Base-by-base conservation (phyloP, 495 filamentous ascomycete genomes). In the Penicillium paxilli region DNA sequence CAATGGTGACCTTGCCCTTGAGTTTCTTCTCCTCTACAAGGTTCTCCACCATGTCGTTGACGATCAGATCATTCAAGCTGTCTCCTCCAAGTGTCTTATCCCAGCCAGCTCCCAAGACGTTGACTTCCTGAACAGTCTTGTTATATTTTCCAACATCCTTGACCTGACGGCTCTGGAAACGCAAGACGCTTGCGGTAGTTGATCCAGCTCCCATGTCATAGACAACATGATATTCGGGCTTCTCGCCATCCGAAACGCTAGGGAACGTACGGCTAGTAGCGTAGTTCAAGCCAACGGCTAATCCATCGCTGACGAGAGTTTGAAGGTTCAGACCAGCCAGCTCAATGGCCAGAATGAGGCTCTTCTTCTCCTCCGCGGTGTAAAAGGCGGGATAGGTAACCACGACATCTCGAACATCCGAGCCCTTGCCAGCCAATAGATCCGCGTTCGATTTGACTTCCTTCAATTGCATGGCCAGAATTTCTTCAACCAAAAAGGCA, bases 141-240 rank as follows among this genome's bases (percentile, higher is more conserved):
- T 96, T 99, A 80, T 83, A 95, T 60, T 86, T 88, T 40, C 94
- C 92, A 52, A 95, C 74, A 64, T 96, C 92, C 77, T 97, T 99
- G 44, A 98, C 89, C 5, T 80, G 87, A 58, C 84, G 84, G 63
- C 88, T 89, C 67, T 96, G 92, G 76, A 98, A 96, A 60, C 83
- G 87, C 66, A 99, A 65, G 16, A 99, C 78, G 7, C 92, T 95
- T n/a, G 93, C 94, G 52, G 91, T 96, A 14, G 95, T 90, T n/a
- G 91, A 96, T 8, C 94, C 94, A 62, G 94, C 94, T 53, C 94
- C 94, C 92, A 98, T 97, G 62, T 99, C 95, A 60, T 91, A 98
- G 16, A 99, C 83, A 64, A 99, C 77, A 66, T 99, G 91, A 62
- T 88, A 83, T 69, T 99, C 94, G 3, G 94, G 89, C 76, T 90